Conservation (phyloP, 2,329 filamentous ascomycete species). For the Colletotrichum navitas region DNA sequence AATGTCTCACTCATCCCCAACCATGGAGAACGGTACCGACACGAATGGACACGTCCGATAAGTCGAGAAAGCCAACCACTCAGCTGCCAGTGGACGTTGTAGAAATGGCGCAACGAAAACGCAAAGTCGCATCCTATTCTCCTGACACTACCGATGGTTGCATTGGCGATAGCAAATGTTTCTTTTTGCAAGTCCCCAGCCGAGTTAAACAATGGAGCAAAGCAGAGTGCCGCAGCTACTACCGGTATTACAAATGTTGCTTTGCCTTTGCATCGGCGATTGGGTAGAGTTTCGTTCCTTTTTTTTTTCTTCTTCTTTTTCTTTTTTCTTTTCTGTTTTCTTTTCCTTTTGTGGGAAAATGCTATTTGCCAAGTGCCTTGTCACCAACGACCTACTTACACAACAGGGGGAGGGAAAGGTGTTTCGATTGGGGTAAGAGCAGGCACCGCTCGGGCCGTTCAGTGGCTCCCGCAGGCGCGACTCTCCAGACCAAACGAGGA, state of each 20-base stretch:
- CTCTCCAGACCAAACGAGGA: constrained; percentile 1
- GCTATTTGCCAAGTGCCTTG: neutral
- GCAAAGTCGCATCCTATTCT: constrained; percentile 26
- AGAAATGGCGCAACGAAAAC: constrained; percentile 15
- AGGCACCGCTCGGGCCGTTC: constrained; percentile 27
- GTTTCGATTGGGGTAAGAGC: constrained; percentile 39
- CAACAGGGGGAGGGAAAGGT: neutral
- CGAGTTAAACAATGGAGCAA: constrained; percentile 15
- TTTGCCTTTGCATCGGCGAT: constrained; percentile 33
- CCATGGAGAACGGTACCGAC: neutral
- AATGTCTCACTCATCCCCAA: constrained; percentile 29
- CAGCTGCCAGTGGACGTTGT: neutral
- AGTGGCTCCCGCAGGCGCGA: constrained; percentile 20
- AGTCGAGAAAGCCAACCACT: neutral
- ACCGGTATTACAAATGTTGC: constrained; percentile 18
- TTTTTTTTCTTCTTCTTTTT: neutral
- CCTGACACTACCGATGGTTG: constrained; percentile 15
- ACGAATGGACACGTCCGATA: neutral
- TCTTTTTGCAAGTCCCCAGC: neutral
- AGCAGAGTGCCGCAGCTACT: neutral
- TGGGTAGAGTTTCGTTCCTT: constrained; percentile 5
- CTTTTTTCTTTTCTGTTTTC: constrained; percentile 22
- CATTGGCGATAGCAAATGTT: constrained; percentile 34
- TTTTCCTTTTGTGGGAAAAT: constrained; percentile 2
- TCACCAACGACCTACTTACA: too few relatives aligned